These are phyloP conservation scores for Graphiopsis chlorocephala DNA, from an alignment of 2,329 filamentous ascomycete genomes.

Conservation along the genomic window DNA sequence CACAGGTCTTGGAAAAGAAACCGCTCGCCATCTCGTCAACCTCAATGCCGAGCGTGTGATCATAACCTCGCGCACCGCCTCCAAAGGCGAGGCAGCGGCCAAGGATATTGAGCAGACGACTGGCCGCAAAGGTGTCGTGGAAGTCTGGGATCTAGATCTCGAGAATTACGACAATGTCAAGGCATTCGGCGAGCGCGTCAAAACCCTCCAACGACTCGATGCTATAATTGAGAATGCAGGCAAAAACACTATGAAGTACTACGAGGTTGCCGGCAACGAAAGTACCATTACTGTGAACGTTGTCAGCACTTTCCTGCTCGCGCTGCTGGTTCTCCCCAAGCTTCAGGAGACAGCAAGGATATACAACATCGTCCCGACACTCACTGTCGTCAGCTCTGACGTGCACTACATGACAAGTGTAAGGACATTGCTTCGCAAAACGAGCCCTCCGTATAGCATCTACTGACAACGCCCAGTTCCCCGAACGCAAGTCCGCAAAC, in stretches of 20 bases:
- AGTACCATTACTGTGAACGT: conserved; percentile 53
- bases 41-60: conserved; percentile 44
- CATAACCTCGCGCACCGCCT: conserved; percentile 42
- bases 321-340: conserved; percentile 50
- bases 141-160: conserved; percentile 50
- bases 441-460: neutral
- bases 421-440: neutral
- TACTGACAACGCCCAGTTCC: conserved; percentile 24
- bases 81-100: conserved; percentile 47
- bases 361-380: conserved; percentile 35
- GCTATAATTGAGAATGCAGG: conserved; percentile 41
- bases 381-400: conserved; percentile 43
- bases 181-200: conserved; percentile 34
- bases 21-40: conserved; percentile 42
- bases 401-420: conserved; percentile 42
- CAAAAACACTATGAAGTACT: conserved; percentile 14
- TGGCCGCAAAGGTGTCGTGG: conserved; percentile 34
- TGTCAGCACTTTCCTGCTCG: conserved; percentile 52
- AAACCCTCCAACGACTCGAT: conserved; percentile 35
- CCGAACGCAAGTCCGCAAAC: conserved; percentile 36
- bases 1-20: conserved; percentile 47
- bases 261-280: conserved; percentile 46
- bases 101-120: conserved; percentile 39
- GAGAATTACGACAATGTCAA: conserved; percentile 39
- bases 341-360: conserved; percentile 42